Percentiles rank a stretch among this genome's conserved stretches.
Evolutionary conservation across 164 flowering plant species (phyloP).

Genomic region (Magnolia changhungtana): DNA sequence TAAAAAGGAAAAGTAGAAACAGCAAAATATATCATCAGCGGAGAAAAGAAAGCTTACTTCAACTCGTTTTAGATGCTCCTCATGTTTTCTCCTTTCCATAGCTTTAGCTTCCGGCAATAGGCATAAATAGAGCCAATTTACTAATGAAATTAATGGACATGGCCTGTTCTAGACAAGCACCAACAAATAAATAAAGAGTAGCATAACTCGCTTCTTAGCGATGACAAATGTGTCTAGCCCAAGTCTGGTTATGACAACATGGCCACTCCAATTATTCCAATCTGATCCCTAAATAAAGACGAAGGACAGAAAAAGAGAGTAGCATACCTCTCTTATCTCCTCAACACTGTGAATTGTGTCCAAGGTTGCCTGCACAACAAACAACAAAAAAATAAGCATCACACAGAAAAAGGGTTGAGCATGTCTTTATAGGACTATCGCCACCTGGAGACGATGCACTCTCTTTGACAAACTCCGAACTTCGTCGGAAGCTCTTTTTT

Average conservation of each 20-base stretch:
- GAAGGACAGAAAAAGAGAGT: not conserved
- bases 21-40: no score
- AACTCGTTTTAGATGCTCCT: slow-evolving; percentile 49
- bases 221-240: no score
- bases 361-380: slow-evolving; percentile 60
- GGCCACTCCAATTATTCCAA: not conserved
- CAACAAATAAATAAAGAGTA: no score
- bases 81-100: slow-evolving; percentile 62
- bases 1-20: no score
- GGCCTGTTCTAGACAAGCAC: no score
- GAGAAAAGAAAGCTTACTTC: slow-evolving; percentile 47
- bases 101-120: slow-evolving; percentile 60
- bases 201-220: no score
- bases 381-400: not conserved
- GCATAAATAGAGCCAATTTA: not conserved
- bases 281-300: not conserved
- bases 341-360: slow-evolving; percentile 77
- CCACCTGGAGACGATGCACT: slow-evolving; percentile 77
- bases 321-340: slow-evolving; percentile 73
- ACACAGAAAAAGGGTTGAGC: not conserved
- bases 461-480: slow-evolving; percentile 73
- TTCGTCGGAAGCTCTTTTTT: slow-evolving; percentile 84
- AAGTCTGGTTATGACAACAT: not conserved
- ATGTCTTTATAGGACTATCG: not conserved
- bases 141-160: not conserved